phyloP scores from a whole-genome alignment of 2,329 filamentous ascomycete species.

The Fusarium tricinctum region DNA sequence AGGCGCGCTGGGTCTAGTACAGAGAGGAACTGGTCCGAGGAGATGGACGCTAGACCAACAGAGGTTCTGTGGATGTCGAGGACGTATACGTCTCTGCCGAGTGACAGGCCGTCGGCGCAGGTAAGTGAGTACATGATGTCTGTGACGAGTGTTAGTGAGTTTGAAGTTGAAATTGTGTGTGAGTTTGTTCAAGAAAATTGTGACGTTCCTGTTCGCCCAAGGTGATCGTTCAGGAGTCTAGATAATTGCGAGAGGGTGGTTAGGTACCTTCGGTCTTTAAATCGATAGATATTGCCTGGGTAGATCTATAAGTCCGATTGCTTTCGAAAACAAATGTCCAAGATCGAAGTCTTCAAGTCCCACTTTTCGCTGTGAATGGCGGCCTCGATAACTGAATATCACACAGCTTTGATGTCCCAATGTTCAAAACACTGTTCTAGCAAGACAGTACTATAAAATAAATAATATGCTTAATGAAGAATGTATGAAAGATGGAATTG shows the following conservation, averaged over 20 bases:
- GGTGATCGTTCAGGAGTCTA: rapidly evolving
- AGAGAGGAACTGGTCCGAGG: constrained; percentile 78
- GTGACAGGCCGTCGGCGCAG: constrained; percentile 51
- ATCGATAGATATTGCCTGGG: neutral
- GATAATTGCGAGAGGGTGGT: rapidly evolving
- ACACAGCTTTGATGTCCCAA: constrained; percentile 6
- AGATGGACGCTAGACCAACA: constrained; percentile 70
- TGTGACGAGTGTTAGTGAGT: constrained; percentile 21
- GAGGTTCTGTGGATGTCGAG: constrained; percentile 68
- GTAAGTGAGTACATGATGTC: constrained; percentile 53
- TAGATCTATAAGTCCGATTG: neutral
- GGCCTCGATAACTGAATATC: constrained; percentile 53
- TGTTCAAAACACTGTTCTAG: neutral
- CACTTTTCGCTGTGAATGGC: constrained; percentile 35
- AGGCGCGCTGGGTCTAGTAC: constrained; percentile 73
- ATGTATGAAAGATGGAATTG: too few relatives aligned
- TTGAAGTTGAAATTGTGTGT: neutral
- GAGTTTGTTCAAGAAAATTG: neutral
- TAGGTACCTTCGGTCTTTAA: neutral
- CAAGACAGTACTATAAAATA: neutral
- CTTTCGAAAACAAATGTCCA: neutral
- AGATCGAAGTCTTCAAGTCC: constrained; percentile 45
- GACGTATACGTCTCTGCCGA: constrained; percentile 65
- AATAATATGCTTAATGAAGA: too few relatives aligned
- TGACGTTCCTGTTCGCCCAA: rapidly evolving